Percentiles rank a stretch among this genome's conserved stretches.
phyloP scores from a whole-genome alignment of 805 yeast genomes.

The Teunomyces funiuensis region DNA sequence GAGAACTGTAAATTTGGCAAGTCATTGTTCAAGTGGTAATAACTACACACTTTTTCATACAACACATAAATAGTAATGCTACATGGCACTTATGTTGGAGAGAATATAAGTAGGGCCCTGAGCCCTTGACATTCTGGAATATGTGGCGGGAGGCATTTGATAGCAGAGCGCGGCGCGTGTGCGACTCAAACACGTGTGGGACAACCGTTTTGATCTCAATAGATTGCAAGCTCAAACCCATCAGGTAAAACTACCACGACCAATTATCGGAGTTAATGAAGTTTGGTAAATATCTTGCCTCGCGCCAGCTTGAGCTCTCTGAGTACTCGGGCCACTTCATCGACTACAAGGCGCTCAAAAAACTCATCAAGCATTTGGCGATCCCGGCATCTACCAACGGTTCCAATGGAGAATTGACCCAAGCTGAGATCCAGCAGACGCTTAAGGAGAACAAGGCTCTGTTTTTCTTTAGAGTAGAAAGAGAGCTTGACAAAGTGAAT shows the following conservation, averaged over 20 bases:
- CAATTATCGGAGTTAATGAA: conserved; percentile 48
- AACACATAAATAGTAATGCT: too few relatives aligned
- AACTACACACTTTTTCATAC: too few relatives aligned
- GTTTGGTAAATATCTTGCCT: conserved; percentile 93
- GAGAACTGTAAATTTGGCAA: too few relatives aligned
- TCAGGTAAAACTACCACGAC: not conserved
- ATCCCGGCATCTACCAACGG: conserved; percentile 30
- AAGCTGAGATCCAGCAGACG: conserved; percentile 38
- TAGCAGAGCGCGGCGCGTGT: conserved; percentile 6
- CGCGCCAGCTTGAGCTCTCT: conserved; percentile 90
- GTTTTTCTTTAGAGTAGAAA: conserved; percentile 82
- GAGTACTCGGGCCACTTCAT: conserved; percentile 93
- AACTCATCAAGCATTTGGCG: conserved; percentile 81
- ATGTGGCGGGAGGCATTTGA: too few relatives aligned
- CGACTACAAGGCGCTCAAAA: conserved; percentile 90
- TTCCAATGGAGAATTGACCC: conserved; percentile 12
- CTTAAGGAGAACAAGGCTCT: conserved; percentile 90
- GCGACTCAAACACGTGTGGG: conserved; percentile 9
- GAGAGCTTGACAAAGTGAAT: conserved; percentile 95
- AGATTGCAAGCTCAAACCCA: conserved; percentile 1
- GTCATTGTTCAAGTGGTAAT: too few relatives aligned
- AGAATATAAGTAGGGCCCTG: too few relatives aligned
- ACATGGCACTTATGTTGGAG: too few relatives aligned
- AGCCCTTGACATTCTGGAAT: too few relatives aligned
- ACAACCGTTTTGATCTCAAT: not conserved